Conservation (phyloP, 305 asterid genomes). For the Fraxinus angustifolia region DNA sequence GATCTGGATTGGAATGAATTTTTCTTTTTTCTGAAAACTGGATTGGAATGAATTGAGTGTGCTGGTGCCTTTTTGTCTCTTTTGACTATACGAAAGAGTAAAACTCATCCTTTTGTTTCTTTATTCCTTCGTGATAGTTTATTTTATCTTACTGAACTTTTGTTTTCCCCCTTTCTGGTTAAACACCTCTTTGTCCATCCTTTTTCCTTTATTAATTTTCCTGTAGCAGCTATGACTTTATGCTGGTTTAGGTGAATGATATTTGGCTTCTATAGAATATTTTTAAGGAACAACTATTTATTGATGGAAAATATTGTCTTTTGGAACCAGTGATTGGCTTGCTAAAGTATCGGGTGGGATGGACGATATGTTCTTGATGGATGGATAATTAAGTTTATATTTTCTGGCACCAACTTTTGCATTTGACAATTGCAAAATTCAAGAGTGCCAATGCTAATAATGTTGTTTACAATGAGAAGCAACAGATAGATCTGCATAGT, state of each 20-base stretch:
- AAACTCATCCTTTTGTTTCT: slow-evolving; percentile 33
- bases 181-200: slow-evolving; percentile 8
- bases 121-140: slow-evolving; percentile 18
- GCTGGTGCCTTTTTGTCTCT: slow-evolving; percentile 28
- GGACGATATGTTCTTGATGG: background rate
- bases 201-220: slow-evolving; percentile 5
- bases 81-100: slow-evolving; percentile 32
- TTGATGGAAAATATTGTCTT: background rate
- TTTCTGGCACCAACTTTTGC: background rate
- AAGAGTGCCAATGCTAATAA: background rate
- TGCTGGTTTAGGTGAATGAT: slow-evolving; percentile 7
- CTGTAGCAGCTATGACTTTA: background rate
- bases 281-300: background rate
- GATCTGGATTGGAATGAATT: slow-evolving; percentile 42
- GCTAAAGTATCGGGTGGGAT: background rate
- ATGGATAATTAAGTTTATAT: background rate
- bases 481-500: background rate
- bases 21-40: slow-evolving; percentile 20
- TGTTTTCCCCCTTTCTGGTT: slow-evolving; percentile 18
- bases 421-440: background rate
- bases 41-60: slow-evolving; percentile 26
- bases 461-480: background rate
- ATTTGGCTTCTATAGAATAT: background rate
- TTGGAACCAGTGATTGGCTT: background rate
- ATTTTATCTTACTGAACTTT: background rate